Evolutionary conservation across 305 asterid species (phyloP).

Genomic region (Caryopteris hybrid): DNA sequence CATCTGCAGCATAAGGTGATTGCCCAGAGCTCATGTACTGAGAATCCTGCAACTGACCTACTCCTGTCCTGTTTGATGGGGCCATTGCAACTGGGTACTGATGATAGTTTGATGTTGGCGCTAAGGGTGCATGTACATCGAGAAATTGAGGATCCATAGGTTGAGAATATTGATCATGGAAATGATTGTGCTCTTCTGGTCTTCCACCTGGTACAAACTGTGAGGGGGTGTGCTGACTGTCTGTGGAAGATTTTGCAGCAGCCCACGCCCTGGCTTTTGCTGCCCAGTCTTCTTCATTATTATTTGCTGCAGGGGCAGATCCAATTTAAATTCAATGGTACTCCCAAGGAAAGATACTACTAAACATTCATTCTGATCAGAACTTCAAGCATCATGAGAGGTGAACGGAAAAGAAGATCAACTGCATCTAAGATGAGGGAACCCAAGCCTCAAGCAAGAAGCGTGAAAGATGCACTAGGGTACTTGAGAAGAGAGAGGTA

Average conservation of each 20-base stretch:
- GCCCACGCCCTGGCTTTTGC: conserved; percentile 99
- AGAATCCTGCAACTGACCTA: conserved; percentile 44
- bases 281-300: conserved; percentile 90
- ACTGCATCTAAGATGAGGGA: conserved; percentile 4
- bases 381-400: conserved; percentile 13
- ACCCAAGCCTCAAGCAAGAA: not conserved
- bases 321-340: conserved; percentile 1
- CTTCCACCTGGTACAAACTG: conserved; percentile 47
- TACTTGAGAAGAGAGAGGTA: not conserved
- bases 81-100: conserved; percentile 43
- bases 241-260: conserved; percentile 67
- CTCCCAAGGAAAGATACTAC: not conserved
- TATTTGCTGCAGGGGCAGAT: conserved; percentile 45
- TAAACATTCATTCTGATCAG: not conserved
- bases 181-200: conserved; percentile 54
- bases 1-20: conserved; percentile 40
- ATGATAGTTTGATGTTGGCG: conserved; percentile 50
- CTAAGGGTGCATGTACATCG: conserved; percentile 33
- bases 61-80: conserved; percentile 31
- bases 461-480: not conserved
- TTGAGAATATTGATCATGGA: conserved; percentile 50
- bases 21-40: conserved; percentile 44
- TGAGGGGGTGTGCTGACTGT: conserved; percentile 53
- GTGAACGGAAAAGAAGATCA: not conserved
- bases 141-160: conserved; percentile 42